These are phyloP conservation scores for Metschnikowia aberdeeniae DNA, from an alignment of 805 yeast genomes.

Conservation along the genomic window DNA sequence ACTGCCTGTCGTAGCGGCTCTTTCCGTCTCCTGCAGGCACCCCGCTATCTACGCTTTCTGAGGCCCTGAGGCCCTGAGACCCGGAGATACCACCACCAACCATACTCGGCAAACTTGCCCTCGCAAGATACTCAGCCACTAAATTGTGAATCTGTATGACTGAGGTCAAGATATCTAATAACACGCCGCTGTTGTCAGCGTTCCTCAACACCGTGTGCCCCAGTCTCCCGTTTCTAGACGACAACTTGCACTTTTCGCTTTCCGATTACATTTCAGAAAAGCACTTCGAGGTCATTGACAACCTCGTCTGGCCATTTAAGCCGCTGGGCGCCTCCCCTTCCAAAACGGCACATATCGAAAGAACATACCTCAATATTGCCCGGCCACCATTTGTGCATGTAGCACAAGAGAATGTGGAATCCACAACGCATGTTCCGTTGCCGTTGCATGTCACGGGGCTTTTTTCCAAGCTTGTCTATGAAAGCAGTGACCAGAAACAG, in stretches of 20 bases:
- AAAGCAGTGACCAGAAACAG: conserved; percentile 33
- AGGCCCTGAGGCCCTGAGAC: not conserved
- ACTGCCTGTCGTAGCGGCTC: too few relatives aligned
- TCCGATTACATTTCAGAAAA: conserved; percentile 11
- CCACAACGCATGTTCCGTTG: conserved; percentile 49
- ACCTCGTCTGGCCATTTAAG: conserved; percentile 26
- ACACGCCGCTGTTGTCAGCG: conserved; percentile 25
- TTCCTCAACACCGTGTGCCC: conserved; percentile 38
- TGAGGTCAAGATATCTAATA: conserved; percentile 7
- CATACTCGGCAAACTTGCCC: not conserved
- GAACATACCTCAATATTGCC: conserved; percentile 32
- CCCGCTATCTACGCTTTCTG: not conserved
- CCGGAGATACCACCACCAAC: not conserved
- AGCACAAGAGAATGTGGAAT: conserved; percentile 31
- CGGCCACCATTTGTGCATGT: conserved; percentile 29
- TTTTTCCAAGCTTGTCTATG: conserved; percentile 32
- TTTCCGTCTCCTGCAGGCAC: not conserved
- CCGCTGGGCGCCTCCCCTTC: conserved; percentile 15
- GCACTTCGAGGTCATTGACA: conserved; percentile 8
- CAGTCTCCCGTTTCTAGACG: conserved; percentile 28
- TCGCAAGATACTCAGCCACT: not conserved
- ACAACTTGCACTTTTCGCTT: conserved; percentile 31
- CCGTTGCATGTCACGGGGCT: conserved; percentile 47
- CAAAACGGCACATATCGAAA: conserved; percentile 17
- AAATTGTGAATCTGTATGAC: conserved; percentile 2